These are phyloP conservation scores for Aspergillus egyptiacus DNA, from an alignment of 495 filamentous ascomycete species.

Conservation along the genomic window DNA sequence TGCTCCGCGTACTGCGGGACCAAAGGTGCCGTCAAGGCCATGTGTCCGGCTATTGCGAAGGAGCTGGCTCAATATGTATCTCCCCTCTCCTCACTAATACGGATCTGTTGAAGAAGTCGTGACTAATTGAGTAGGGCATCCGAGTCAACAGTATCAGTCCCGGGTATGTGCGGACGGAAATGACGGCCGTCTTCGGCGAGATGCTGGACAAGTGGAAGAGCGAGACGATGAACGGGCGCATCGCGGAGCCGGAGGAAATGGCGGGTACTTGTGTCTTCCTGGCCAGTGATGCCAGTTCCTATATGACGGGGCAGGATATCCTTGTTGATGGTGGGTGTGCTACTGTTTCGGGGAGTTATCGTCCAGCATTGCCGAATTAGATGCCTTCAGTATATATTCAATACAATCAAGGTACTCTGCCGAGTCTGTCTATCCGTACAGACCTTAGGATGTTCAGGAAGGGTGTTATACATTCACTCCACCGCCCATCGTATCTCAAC, in stretches of 20 bases:
- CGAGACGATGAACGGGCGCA: slow-evolving; percentile 64
- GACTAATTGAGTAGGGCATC: slow-evolving; percentile 27
- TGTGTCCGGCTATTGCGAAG: slow-evolving; percentile 62
- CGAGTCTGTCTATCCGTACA: no score
- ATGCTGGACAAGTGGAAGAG: slow-evolving; percentile 64
- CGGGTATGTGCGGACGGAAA: slow-evolving; percentile 43
- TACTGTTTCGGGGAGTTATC: slow-evolving; percentile 9
- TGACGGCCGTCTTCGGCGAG: slow-evolving; percentile 57
- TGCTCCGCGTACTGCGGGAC: slow-evolving; percentile 72
- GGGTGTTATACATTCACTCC: no score
- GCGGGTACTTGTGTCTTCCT: slow-evolving; percentile 79
- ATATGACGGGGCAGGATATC: slow-evolving; percentile 78
- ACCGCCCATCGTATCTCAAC: no score
- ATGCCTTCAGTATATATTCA: no score
- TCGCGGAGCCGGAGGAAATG: slow-evolving; percentile 72
- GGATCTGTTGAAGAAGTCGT: no score
- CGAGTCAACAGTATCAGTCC: slow-evolving; percentile 43
- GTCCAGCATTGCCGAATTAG: no score
- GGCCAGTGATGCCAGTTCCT: slow-evolving; percentile 67
- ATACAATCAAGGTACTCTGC: no score
- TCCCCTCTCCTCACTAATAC: background rate
- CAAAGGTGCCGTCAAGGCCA: slow-evolving; percentile 62
- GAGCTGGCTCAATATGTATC: slow-evolving; percentile 41
- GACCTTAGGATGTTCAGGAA: no score
- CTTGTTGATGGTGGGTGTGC: slow-evolving; percentile 41